Conservation (phyloP, 805 yeast species). For the Maudiozyma barnettii region DNA sequence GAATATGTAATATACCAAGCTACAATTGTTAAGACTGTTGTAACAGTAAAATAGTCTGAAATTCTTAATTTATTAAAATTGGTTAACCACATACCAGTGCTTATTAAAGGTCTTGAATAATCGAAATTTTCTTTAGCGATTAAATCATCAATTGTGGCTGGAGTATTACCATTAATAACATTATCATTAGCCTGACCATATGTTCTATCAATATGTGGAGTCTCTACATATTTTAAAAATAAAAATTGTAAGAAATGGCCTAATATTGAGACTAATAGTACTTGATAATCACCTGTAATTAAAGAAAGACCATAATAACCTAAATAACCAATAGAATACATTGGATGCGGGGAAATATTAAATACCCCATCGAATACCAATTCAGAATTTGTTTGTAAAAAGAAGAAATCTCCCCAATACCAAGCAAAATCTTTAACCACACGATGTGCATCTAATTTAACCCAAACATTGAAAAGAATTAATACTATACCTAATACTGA, state of each 20-base stretch:
- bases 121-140: constrained; percentile 34
- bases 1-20: constrained; percentile 25
- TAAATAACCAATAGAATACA: constrained; percentile 83
- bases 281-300: constrained; percentile 63
- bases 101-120: constrained; percentile 46
- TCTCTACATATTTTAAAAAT: constrained; percentile 65
- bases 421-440: constrained; percentile 86
- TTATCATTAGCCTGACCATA: constrained; percentile 43
- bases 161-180: constrained; percentile 19
- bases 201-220: constrained; percentile 78
- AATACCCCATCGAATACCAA: constrained; percentile 82
- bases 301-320: constrained; percentile 81
- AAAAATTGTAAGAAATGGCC: constrained; percentile 75
- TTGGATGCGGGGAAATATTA: constrained; percentile 85
- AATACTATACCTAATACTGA: constrained; percentile 49
- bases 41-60: constrained; percentile 47
- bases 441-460: constrained; percentile 77
- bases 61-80: constrained; percentile 57
- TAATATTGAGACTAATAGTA: constrained; percentile 55
- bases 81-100: constrained; percentile 34
- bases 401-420: constrained; percentile 94
- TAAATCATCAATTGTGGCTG: constrained; percentile 25
- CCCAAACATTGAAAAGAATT: constrained; percentile 72
- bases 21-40: constrained; percentile 36
- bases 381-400: constrained; percentile 56